Base-by-base conservation (phyloP, 2,329 filamentous ascomycete genomes). In the Pestalotiopsis sp. region DNA sequence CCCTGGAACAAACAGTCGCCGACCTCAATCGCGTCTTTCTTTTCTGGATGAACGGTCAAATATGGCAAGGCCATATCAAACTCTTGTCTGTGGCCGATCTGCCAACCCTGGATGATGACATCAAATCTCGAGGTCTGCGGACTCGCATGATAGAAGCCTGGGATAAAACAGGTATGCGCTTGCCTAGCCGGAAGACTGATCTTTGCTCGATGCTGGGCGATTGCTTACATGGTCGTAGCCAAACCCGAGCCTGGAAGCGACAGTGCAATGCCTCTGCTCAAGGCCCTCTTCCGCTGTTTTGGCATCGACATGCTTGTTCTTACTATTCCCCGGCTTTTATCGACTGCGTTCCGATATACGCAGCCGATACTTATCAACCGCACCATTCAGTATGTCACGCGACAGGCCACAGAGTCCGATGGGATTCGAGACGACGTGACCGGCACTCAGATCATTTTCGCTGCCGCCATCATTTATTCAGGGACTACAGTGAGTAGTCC, bases 351-450 rank as follows among this genome's bases (percentile, higher is more conserved):
- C 67, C 77, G 79, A 4, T 84, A 81, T 62, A 76, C 78, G 0
- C 83, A 84, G 68, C 79, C 82, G 4, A 61, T 80, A 1, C 72
- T 85, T 2, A 83, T 84, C 45, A 77, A 77, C 23, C 66, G 74
- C 4, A 73, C 78, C 0, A 83, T 84, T 63, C 70, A 70, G 58
- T 83, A 75, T 64, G 73, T 77, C 14, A 72, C 66, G 14, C 57
- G 63, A 12, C 49, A 67, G 13, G 31, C 66, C n/a, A 25, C n/a
- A 9, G 20, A 67, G 11, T 12, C 64, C 4, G 70, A 68, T 41
- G 41, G 17, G 14, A n/a, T 63, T 1, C 11, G 36, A 39, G 36
- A 62, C 31, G 70, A 62, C 31, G 70, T 63, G 61, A 68, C 57
- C 60, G 75, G 75, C 13, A 75, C 74, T 56, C 77, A 74, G 69